Percentiles rank a stretch among this genome's conserved stretches.
These are phyloP conservation scores for Priceomyces castillae DNA, from an alignment of 805 yeast genomes.

Conservation along the genomic window DNA sequence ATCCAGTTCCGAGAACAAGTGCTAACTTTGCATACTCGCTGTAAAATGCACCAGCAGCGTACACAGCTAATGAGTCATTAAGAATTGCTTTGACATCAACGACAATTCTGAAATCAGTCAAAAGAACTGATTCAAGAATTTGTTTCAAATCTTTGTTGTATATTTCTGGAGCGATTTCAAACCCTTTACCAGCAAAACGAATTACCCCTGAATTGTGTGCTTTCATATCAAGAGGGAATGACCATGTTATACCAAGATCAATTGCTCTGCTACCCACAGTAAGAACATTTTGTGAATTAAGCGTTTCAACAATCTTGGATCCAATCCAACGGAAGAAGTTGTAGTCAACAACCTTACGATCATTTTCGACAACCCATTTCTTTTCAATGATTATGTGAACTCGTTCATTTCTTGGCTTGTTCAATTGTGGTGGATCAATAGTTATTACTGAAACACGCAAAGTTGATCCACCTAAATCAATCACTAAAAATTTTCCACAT, in stretches of 20 bases:
- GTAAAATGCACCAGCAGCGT: slow-evolving; percentile 48
- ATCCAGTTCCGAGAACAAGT: slow-evolving; percentile 67
- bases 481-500: slow-evolving; percentile 39
- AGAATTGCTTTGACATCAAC: slow-evolving; percentile 46
- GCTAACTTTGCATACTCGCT: slow-evolving; percentile 44
- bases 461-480: slow-evolving; percentile 62
- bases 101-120: slow-evolving; percentile 17
- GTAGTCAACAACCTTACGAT: slow-evolving; percentile 37
- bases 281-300: slow-evolving; percentile 20
- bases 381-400: slow-evolving; percentile 27
- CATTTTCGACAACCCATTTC: slow-evolving; percentile 39
- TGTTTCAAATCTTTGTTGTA: slow-evolving; percentile 36
- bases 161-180: slow-evolving; percentile 42
- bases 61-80: slow-evolving; percentile 68
- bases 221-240: slow-evolving; percentile 49
- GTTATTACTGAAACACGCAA: slow-evolving; percentile 41
- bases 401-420: slow-evolving; percentile 18
- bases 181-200: slow-evolving; percentile 61
- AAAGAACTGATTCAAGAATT: slow-evolving; percentile 37
- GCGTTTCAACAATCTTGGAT: slow-evolving; percentile 26
- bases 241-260: slow-evolving; percentile 52
- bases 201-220: slow-evolving; percentile 45
- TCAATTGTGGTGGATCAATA: slow-evolving; percentile 19
- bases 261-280: slow-evolving; percentile 14
- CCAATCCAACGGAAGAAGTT: slow-evolving; percentile 46